Percentiles rank a stretch among this genome's conserved stretches.
phyloP scores from a whole-genome alignment of 106 monocot genomes.

The Phalaenopsis equestris region DNA sequence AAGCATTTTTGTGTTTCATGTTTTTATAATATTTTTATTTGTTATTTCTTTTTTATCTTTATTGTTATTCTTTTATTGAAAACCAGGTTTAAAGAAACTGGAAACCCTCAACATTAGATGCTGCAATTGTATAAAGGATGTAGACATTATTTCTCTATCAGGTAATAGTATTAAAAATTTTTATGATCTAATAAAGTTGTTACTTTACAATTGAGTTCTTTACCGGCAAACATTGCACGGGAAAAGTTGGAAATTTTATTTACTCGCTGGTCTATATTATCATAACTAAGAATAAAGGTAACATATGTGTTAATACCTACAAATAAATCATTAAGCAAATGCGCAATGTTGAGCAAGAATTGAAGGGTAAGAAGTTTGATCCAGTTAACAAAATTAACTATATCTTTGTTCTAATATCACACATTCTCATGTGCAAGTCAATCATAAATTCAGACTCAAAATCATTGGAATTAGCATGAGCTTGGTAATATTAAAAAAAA shows the following conservation, averaged over 20 bases:
- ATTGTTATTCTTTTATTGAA: neutral
- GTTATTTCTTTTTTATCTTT: neutral
- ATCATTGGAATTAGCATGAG: too few species aligned
- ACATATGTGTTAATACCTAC: too few species aligned
- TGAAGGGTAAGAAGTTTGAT: too few species aligned
- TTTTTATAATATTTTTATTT: neutral
- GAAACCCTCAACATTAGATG: slow-evolving; percentile 77
- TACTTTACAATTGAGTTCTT: neutral
- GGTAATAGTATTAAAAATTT: slow-evolving; percentile 27
- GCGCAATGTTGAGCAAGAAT: too few species aligned
- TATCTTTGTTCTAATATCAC: too few species aligned
- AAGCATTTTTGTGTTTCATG: neutral
- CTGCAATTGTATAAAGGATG: slow-evolving; percentile 86
- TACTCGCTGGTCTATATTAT: too few species aligned
- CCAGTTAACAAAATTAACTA: too few species aligned
- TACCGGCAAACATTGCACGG: neutral
- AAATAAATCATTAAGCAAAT: too few species aligned
- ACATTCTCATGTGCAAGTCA: too few species aligned
- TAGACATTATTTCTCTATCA: slow-evolving; percentile 73
- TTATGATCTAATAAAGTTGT: neutral
- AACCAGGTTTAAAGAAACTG: slow-evolving; percentile 69
- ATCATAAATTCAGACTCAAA: too few species aligned
- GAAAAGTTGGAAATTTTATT: neutral
- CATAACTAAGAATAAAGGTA: too few species aligned
- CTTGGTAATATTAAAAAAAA: too few species aligned